Evolutionary conservation across 257 asterid species (phyloP).

Genomic region (Orobanche coerulescens): DNA sequence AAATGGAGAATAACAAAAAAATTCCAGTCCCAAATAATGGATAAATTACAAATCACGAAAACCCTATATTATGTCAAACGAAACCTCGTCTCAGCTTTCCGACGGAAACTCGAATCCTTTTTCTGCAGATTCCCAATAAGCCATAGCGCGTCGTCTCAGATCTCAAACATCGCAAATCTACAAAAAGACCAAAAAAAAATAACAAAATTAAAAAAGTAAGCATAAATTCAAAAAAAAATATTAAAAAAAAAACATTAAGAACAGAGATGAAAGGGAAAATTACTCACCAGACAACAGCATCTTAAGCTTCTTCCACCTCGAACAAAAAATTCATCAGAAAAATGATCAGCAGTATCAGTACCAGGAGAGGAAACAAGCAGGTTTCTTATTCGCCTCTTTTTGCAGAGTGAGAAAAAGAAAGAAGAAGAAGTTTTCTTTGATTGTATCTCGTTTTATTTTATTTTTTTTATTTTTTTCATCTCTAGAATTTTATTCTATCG

Average conservation of each 20-base stretch:
- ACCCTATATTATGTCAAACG: constrained; percentile 9
- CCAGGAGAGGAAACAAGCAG: constrained; percentile 17
- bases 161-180: constrained; percentile 43
- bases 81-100: constrained; percentile 20
- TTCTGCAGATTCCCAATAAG: constrained; percentile 7
- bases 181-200: constrained; percentile 6
- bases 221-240: constrained; percentile 3
- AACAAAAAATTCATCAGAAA: constrained; percentile 4
- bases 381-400: not conserved
- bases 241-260: not conserved
- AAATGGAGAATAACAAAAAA: constrained; percentile 11
- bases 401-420: not conserved
- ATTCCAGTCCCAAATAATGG: constrained; percentile 11
- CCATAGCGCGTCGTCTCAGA: constrained; percentile 39
- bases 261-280: constrained; percentile 14
- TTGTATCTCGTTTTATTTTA: constrained; percentile 20
- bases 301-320: not conserved
- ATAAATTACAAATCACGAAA: constrained; percentile 28
- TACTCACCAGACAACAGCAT: constrained; percentile 52
- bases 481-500: not conserved
- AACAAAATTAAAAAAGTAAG: constrained; percentile 2
- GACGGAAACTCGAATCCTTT: constrained; percentile 19
- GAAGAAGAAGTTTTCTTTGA: not conserved
- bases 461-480: not conserved
- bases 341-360: constrained; percentile 26